Evolutionary conservation across 306 rosid species (phyloP).

Genomic region (Sophora flavescens): DNA sequence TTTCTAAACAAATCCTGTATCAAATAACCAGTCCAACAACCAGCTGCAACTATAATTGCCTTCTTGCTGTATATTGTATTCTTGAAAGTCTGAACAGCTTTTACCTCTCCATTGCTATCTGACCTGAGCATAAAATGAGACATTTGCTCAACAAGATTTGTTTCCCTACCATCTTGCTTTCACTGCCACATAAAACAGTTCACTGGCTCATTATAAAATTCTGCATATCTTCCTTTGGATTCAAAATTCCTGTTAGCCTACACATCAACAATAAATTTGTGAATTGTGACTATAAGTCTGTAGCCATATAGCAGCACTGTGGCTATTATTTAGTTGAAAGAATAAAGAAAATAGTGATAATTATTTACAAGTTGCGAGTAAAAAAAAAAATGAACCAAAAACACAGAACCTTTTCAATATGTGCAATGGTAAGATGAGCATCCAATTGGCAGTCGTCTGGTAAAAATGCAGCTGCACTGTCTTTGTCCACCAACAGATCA

Average conservation of each 20-base stretch:
- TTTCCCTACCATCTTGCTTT: conserved; percentile 20
- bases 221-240: conserved; percentile 75
- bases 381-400: conserved; percentile 1
- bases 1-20: conserved; percentile 69
- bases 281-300: conserved; percentile 15
- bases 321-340: conserved; percentile 6
- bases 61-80: conserved; percentile 68
- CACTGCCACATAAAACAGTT: conserved; percentile 67
- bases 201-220: conserved; percentile 84
- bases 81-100: conserved; percentile 70
- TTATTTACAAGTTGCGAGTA: conserved; percentile 25
- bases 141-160: conserved; percentile 26
- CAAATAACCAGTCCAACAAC: conserved; percentile 97
- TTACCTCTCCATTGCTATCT: conserved; percentile 58
- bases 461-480: conserved; percentile 75
- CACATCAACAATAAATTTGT: conserved; percentile 38
- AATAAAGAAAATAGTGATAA: no score
- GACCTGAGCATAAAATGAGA: conserved; percentile 60
- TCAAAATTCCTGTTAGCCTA: conserved; percentile 73
- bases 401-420: conserved; percentile 69
- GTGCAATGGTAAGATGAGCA: conserved; percentile 69
- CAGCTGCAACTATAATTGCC: conserved; percentile 86
- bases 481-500: conserved; percentile 63
- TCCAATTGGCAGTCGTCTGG: conserved; percentile 90
- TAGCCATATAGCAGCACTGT: conserved; percentile 15